A percentile compares a stretch with the other conserved stretches of the same genome.
These are phyloP conservation scores for Dioscorea dumetorum DNA, from an alignment of 106 monocot species.

Conservation along the genomic window DNA sequence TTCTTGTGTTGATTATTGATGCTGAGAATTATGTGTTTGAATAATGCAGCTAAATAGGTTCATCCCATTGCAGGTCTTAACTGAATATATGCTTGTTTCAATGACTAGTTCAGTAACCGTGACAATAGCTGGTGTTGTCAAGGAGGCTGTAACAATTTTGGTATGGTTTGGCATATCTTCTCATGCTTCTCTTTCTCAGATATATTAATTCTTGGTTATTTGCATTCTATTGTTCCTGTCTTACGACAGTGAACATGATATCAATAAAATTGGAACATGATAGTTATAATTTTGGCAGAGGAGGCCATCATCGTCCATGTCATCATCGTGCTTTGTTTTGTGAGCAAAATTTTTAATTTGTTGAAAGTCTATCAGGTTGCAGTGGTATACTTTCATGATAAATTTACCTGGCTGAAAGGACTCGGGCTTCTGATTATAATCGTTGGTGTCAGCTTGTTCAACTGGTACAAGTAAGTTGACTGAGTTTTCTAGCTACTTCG, in stretches of 20 bases:
- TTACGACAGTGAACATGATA: background rate
- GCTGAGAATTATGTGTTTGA: background rate
- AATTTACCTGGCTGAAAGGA: conserved; percentile 84
- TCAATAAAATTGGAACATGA: no score
- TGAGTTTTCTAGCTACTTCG: background rate
- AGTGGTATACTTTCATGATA: conserved; percentile 82
- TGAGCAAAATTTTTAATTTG: background rate
- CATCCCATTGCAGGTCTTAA: conserved; percentile 72
- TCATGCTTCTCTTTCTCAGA: background rate
- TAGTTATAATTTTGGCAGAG: background rate
- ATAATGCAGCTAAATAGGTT: background rate
- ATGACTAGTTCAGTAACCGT: conserved; percentile 94
- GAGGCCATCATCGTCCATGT: background rate
- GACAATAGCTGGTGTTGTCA: conserved; percentile 90
- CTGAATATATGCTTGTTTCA: conserved; percentile 96
- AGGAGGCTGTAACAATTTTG: conserved; percentile 92
- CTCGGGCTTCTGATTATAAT: conserved; percentile 69
- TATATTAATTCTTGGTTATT: background rate
- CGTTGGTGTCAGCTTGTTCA: conserved; percentile 88
- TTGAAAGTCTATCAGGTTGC: conserved; percentile 50
- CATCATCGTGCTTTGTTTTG: background rate
- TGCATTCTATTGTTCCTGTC: background rate
- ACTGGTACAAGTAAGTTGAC: conserved; percentile 92
- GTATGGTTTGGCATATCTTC: conserved; percentile 27
- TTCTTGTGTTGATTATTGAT: background rate